Evolutionary conservation across 192 early-diverging fungal species (phyloP).

Genomic region (Obelidium mucronatum): DNA sequence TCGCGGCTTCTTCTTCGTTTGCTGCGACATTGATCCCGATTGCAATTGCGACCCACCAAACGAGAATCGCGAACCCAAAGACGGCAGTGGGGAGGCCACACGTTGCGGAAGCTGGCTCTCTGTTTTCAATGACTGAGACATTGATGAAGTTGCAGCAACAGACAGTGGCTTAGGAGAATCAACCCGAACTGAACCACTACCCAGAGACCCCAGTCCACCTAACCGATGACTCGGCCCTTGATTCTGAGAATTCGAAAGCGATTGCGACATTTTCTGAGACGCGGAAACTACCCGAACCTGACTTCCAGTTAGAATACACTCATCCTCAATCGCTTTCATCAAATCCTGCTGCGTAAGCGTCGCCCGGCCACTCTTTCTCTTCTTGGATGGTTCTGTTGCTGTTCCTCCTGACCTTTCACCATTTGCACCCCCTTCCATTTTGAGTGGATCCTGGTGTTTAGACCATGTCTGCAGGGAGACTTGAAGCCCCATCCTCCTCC

Average conservation of each 20-base stretch:
- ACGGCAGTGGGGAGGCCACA: no score
- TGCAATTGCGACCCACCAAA: not conserved
- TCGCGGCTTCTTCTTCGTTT: not conserved
- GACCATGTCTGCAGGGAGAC: not conserved
- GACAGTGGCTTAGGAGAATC: not conserved
- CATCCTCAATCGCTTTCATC: not conserved
- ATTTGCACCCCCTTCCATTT: not conserved
- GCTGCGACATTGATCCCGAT: not conserved
- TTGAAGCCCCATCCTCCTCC: conserved; percentile 10
- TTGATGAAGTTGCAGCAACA: no score
- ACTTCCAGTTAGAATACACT: not conserved
- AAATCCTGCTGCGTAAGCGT: not conserved
- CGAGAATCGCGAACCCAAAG: no score
- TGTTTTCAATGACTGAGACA: no score
- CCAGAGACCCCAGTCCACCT: not conserved
- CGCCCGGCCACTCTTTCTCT: conserved; percentile 2
- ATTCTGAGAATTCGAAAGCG: not conserved
- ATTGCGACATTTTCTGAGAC: not conserved
- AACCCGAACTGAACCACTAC: not conserved
- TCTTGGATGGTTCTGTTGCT: no score
- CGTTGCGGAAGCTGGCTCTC: no score
- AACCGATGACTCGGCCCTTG: not conserved
- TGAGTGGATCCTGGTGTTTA: conserved; percentile 11
- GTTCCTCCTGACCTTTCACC: not conserved
- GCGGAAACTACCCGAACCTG: not conserved